Evolutionary conservation across 2,329 filamentous ascomycete species (phyloP).

Genomic region (Aspergillus latus): DNA sequence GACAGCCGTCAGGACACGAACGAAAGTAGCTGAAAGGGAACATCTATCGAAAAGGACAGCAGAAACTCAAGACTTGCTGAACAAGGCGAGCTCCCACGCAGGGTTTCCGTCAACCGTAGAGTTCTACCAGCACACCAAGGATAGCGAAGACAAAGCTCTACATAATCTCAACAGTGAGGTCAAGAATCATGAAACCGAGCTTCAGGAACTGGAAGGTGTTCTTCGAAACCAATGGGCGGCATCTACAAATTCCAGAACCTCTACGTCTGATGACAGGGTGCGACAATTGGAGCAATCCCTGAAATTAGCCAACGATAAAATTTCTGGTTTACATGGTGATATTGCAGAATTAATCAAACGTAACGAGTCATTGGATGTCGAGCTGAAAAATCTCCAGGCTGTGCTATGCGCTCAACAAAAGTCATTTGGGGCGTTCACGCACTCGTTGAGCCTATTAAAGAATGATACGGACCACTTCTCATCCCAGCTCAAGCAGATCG

Average conservation of each 20-base stretch:
- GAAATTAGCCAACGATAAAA: neutral
- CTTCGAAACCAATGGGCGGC: slow-evolving; percentile 16
- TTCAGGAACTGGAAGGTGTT: slow-evolving; percentile 17
- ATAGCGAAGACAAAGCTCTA: slow-evolving; percentile 24
- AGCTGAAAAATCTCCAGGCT: slow-evolving; percentile 9
- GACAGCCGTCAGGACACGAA: slow-evolving; percentile 25
- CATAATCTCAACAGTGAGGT: slow-evolving; percentile 25
- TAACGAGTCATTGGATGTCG: neutral
- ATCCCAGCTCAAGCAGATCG: neutral
- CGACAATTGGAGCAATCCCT: slow-evolving; percentile 18
- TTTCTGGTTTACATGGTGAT: neutral
- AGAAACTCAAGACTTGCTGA: slow-evolving; percentile 40
- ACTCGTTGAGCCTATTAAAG: neutral
- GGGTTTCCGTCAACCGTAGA: slow-evolving; percentile 28
- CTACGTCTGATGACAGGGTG: slow-evolving; percentile 14
- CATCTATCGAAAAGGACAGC: slow-evolving; percentile 32
- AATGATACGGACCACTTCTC: neutral
- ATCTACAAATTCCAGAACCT: neutral
- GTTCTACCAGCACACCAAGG: slow-evolving; percentile 21
- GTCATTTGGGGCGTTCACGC: slow-evolving; percentile 3
- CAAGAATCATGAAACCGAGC: slow-evolving; percentile 17
- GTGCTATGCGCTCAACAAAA: neutral
- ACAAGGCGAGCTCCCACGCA: slow-evolving; percentile 21
- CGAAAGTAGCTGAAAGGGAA: slow-evolving; percentile 27
- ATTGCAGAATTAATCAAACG: neutral